Base-by-base conservation (phyloP, 306 rosid genomes). In the Alnus glutinosa region DNA sequence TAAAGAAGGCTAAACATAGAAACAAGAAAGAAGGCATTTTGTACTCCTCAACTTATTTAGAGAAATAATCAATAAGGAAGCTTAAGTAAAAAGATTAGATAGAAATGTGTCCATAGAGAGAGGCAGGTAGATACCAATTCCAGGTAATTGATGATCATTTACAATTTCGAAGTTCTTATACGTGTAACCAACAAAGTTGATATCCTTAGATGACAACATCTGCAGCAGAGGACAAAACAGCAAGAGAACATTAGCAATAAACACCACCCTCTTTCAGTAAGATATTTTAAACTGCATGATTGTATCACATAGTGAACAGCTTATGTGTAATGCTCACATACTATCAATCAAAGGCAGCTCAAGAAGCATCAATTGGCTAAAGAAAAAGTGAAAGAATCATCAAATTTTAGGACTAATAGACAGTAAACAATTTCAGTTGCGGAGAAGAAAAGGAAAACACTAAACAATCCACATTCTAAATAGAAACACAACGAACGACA, bases 121-220 rank as follows among this genome's bases (percentile, higher is more conserved):
- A 68, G 72, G 52, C 30, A 68, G 78, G 75, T 66, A 81, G 69
- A 39, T 84, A 96, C 99, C 98, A 15, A 96, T 93, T 84, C 97
- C 99, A 67, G 91, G 92, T 70, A 96, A 82, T 78, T 96, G 97
- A 81, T 89, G 85, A 79, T 93, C 97, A 61, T 96, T 92, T 82
- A 96, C 92, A 55, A 96, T 93, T 83, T 96, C 98, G 1, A 80
- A 90, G 91, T 96, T 96, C 88, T 96, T 95, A 78, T 90, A 95
- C 3, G 99, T 95, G 87, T 95, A 95, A 9, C 99, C 99, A 69
- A 93, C 99, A 49, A 96, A 96, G 90, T 96, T 96, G 64, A 91
- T 84, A 78, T 96, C 99, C 82, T 91, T 93, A 42, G 98, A 93
- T 28, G 98, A 89, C 79, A 96, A 84, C 99, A 96, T 96, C 99